phyloP scores from a whole-genome alignment of 371 early-diverging fungal species.

The Cokeromyces recurvatus region DNA sequence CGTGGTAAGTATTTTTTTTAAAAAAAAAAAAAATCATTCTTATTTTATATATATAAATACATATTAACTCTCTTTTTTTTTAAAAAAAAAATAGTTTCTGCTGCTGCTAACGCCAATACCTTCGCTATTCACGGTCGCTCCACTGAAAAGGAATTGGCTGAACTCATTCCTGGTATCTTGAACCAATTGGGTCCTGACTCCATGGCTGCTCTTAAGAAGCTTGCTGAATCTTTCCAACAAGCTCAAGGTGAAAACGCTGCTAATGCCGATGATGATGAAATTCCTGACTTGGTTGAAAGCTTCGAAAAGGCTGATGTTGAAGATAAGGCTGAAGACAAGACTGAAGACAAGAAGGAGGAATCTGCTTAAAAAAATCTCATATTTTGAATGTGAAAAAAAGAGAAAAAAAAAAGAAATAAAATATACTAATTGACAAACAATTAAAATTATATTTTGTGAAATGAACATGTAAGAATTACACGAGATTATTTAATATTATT shows the following conservation, averaged over 20 bases:
- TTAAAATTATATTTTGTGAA: too few species aligned
- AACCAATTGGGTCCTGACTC: conserved; percentile 95
- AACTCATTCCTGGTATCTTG: conserved; percentile 91
- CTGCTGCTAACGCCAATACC: conserved; percentile 85
- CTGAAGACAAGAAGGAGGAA: conserved; percentile 27
- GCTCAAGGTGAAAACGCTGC: conserved; percentile 52
- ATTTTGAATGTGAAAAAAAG: too few species aligned
- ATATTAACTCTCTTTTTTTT: neutral
- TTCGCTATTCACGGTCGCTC: conserved; percentile 87
- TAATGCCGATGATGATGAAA: conserved; percentile 60
- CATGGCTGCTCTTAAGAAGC: conserved; percentile 80
- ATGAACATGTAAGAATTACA: too few species aligned
- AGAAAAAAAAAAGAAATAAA: too few species aligned
- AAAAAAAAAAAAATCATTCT: neutral
- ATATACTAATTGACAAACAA: too few species aligned
- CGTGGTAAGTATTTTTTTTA: conserved; percentile 60
- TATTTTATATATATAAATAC: neutral
- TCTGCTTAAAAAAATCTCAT: conserved; percentile 9
- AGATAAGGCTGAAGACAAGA: conserved; percentile 35
- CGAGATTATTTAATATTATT: too few species aligned
- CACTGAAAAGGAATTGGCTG: conserved; percentile 87
- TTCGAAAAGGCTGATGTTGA: conserved; percentile 52
- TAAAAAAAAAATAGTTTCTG: conserved; percentile 79
- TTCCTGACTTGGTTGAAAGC: conserved; percentile 73
- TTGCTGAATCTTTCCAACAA: conserved; percentile 81